Conservation (phyloP, 805 yeast genomes). For the Teunomyces lycoperdinae region DNA sequence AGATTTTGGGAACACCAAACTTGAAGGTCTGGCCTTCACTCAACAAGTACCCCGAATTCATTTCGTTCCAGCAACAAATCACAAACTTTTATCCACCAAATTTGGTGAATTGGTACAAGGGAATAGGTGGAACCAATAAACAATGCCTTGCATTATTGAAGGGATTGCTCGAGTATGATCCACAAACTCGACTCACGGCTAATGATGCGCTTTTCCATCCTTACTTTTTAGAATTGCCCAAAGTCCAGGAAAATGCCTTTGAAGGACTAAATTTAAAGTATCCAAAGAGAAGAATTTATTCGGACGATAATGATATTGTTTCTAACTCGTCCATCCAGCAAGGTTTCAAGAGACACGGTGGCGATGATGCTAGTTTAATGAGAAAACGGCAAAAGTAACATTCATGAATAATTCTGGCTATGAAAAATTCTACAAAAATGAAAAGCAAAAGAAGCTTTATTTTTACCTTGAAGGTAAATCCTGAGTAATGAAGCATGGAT, state of each 20-base stretch:
- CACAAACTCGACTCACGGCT: conserved; percentile 76
- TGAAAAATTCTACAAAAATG: too few species aligned
- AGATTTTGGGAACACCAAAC: conserved; percentile 89
- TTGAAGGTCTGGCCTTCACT: conserved; percentile 76
- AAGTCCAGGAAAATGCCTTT: conserved; percentile 74
- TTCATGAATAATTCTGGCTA: not conserved
- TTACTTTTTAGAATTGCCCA: conserved; percentile 71
- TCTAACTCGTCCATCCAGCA: conserved; percentile 25
- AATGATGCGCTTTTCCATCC: conserved; percentile 70
- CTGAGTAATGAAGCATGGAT: too few species aligned
- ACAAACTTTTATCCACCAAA: conserved; percentile 64
- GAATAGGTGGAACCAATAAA: conserved; percentile 72
- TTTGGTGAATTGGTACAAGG: conserved; percentile 80
- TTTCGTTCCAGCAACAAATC: conserved; percentile 45
- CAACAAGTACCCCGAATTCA: conserved; percentile 78
- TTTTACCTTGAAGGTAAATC: too few species aligned
- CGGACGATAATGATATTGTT: conserved; percentile 78
- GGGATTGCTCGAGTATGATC: conserved; percentile 76
- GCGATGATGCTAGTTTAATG: conserved; percentile 7
- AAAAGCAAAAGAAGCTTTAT: not conserved
- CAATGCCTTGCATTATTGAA: conserved; percentile 64
- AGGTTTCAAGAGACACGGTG: conserved; percentile 26
- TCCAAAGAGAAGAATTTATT: conserved; percentile 83
- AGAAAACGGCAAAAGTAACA: conserved; percentile 27
- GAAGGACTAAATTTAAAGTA: conserved; percentile 70